Evolutionary conservation across 2,329 filamentous ascomycete species (phyloP).

Genomic region (Xylaria sp.): DNA sequence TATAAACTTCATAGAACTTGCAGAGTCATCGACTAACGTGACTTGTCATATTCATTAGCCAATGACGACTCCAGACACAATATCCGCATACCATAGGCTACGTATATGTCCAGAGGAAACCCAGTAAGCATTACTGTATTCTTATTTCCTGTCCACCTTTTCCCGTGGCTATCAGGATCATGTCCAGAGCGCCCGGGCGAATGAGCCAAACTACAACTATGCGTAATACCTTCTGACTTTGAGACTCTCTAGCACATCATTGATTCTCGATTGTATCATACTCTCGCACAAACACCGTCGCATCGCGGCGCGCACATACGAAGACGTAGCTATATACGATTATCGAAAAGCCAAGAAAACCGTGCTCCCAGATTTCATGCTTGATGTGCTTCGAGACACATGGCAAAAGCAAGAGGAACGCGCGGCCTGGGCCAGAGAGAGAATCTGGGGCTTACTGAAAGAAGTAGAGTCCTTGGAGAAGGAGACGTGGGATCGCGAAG

Average conservation of each 20-base stretch:
- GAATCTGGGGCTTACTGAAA: conserved; percentile 62
- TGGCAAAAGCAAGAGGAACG: conserved; percentile 67
- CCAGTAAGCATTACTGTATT: conserved; percentile 23
- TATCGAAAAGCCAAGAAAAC: conserved; percentile 65
- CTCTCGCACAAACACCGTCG: conserved; percentile 77
- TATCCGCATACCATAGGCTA: conserved; percentile 85
- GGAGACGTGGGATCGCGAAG: conserved; percentile 73
- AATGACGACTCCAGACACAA: conserved; percentile 80
- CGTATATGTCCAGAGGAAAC: conserved; percentile 53
- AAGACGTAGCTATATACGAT: conserved; percentile 83
- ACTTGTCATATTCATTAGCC: conserved; percentile 57
- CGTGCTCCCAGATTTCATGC: conserved; percentile 63
- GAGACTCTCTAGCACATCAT: conserved; percentile 44
- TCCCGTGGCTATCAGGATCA: too few species aligned
- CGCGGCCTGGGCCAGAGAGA: conserved; percentile 55
- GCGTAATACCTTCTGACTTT: not conserved
- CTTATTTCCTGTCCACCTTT: not conserved
- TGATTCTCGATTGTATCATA: conserved; percentile 67
- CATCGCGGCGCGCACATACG: conserved; percentile 73
- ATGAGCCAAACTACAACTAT: not conserved
- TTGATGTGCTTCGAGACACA: conserved; percentile 62
- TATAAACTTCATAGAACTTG: not conserved
- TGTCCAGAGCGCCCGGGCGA: not conserved
- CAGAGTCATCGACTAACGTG: conserved; percentile 5
- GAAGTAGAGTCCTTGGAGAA: conserved; percentile 68